Conservation (phyloP, 2,329 filamentous ascomycete species). For the Juglanconis oblonga region DNA sequence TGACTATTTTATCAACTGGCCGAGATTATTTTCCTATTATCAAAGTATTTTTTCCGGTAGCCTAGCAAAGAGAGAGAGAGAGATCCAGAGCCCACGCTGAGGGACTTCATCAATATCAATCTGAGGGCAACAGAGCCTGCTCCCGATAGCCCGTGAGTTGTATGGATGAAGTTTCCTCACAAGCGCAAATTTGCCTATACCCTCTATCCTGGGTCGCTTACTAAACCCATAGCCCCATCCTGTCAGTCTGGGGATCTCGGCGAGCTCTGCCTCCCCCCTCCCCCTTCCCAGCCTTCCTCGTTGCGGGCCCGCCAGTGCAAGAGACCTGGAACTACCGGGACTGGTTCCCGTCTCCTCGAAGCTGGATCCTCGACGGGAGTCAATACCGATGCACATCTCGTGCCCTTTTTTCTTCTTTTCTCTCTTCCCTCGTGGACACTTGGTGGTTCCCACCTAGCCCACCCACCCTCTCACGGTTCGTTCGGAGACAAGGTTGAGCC, state of each 20-base stretch:
- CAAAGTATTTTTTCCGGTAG: not conserved
- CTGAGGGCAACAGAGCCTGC: not conserved
- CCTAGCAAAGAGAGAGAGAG: not conserved
- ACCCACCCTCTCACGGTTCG: not conserved
- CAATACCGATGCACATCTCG: no score
- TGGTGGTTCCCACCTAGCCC: no score
- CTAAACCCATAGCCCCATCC: not conserved
- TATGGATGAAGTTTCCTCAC: not conserved
- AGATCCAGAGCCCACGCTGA: not conserved
- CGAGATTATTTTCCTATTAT: not conserved
- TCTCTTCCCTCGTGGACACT: no score
- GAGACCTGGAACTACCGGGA: not conserved
- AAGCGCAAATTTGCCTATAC: not conserved
- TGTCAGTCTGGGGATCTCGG: no score
- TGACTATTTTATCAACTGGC: no score
- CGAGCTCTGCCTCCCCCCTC: no score
- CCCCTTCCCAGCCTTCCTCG: no score
- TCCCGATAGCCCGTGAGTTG: not conserved
- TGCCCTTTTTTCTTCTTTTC: no score
- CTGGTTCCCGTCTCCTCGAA: not conserved
- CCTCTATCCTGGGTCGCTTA: not conserved
- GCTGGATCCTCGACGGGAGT: no score
- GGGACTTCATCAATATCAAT: not conserved
- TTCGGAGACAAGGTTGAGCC: not conserved
- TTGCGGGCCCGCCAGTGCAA: no score